These are phyloP conservation scores for Asterochloris sp. DNA, from an alignment of 139 green algal genomes.

Conservation along the genomic window DNA sequence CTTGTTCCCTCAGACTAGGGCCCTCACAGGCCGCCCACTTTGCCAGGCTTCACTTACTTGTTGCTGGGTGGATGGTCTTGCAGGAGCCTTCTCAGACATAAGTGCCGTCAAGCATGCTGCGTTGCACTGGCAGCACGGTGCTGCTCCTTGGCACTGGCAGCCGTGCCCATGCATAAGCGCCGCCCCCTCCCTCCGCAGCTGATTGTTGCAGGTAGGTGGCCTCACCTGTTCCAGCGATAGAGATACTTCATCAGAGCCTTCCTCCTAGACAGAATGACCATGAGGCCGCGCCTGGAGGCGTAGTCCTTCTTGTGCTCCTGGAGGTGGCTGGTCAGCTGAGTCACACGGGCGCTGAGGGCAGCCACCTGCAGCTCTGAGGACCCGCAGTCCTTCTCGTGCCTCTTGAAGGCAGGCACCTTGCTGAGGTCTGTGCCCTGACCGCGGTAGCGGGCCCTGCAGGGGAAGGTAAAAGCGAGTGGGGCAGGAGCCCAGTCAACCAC, in stretches of 20 bases:
- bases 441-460: constrained; percentile 36
- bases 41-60: no score
- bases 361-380: constrained; percentile 58
- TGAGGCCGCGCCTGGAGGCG: constrained; percentile 40
- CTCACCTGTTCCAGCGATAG: constrained; percentile 15
- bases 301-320: constrained; percentile 60
- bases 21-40: no score
- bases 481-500: no score
- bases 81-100: no score
- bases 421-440: constrained; percentile 47
- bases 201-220: neutral
- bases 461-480: neutral
- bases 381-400: constrained; percentile 38
- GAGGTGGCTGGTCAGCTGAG: constrained; percentile 60
- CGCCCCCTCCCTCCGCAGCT: neutral
- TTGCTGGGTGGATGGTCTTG: no score
- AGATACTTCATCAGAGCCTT: constrained; percentile 52
- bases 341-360: constrained; percentile 43
- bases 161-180: neutral
- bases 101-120: no score
- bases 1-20: no score
- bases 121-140: neutral
- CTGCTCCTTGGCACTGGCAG: neutral
- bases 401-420: constrained; percentile 38
- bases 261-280: constrained; percentile 35